phyloP scores from a whole-genome alignment of 768 basidiomycete species.

The Cytidiella melzeri region DNA sequence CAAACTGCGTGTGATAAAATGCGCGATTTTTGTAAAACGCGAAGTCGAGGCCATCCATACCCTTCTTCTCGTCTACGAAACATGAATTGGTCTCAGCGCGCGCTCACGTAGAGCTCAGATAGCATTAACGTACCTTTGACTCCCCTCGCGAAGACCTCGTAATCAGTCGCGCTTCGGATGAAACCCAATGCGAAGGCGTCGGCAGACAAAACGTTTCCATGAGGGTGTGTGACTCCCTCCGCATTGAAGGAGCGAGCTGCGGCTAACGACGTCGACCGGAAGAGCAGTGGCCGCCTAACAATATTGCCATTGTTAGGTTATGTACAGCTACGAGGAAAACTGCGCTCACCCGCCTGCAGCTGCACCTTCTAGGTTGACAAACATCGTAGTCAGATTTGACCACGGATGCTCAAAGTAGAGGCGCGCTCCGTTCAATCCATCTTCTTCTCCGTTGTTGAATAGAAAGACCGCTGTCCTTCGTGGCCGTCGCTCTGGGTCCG shows the following conservation, averaged over 20 bases:
- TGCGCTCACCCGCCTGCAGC: conserved; percentile 61
- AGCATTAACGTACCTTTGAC: conserved; percentile 17
- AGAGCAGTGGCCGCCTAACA: conserved; percentile 64
- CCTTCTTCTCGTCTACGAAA: conserved; percentile 21
- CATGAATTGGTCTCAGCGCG: background rate
- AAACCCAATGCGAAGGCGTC: conserved; percentile 64
- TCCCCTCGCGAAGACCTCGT: conserved; percentile 51
- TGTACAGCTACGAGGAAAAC: background rate
- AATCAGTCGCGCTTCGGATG: conserved; percentile 71
- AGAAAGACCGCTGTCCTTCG: conserved; percentile 70
- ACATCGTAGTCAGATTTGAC: conserved; percentile 57
- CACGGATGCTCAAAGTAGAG: conserved; percentile 65
- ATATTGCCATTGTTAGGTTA: conserved; percentile 1
- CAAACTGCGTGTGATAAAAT: conserved; percentile 72
- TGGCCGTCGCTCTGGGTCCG: conserved; percentile 35
- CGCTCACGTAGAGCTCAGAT: conserved; percentile 2
- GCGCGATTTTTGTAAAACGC: conserved; percentile 75
- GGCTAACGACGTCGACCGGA: conserved; percentile 60
- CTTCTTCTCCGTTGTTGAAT: conserved; percentile 83
- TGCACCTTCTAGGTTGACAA: conserved; percentile 82
- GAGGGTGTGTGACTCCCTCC: conserved; percentile 50
- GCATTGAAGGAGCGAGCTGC: conserved; percentile 46
- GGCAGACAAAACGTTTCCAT: conserved; percentile 62
- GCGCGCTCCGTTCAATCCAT: conserved; percentile 68
- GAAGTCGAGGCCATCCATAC: conserved; percentile 68